Evolutionary conservation across 495 filamentous ascomycete genomes (phyloP).

Genomic region (Glutinoglossum americanum): DNA sequence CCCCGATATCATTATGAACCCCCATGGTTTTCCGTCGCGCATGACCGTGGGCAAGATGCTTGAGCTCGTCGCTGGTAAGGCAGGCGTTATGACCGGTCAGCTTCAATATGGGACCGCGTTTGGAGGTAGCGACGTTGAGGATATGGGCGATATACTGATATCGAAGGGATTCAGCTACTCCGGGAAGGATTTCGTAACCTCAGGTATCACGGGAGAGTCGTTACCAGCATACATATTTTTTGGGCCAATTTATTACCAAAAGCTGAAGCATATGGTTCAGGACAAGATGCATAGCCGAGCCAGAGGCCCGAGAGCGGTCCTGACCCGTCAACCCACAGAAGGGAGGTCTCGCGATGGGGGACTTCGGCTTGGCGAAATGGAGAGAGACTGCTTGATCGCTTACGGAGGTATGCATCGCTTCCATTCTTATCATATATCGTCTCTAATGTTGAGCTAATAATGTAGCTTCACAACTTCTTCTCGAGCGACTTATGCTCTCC

Average conservation of each 20-base stretch:
- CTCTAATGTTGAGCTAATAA: conserved; percentile 1
- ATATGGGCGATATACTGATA: conserved; percentile 69
- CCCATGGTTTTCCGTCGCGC: conserved; percentile 95
- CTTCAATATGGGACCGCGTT: conserved; percentile 89
- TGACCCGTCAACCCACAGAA: conserved; percentile 93
- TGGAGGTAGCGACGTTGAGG: conserved; percentile 73
- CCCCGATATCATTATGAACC: conserved; percentile 99
- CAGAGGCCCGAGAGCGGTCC: conserved; percentile 67
- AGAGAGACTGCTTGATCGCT: conserved; percentile 38
- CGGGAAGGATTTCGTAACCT: conserved; percentile 90
- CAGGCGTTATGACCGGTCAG: conserved; percentile 61
- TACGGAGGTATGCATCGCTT: conserved; percentile 43
- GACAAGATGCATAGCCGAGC: conserved; percentile 98
- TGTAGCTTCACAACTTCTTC: conserved; percentile 58
- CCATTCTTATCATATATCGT: neutral
- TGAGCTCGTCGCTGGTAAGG: conserved; percentile 87
- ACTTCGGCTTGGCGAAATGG: conserved; percentile 93
- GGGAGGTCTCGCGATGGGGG: conserved; percentile 84
- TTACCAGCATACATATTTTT: conserved; percentile 95
- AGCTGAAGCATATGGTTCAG: conserved; percentile 99
- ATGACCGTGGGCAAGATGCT: conserved; percentile 99
- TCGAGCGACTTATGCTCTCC: conserved; percentile 86
- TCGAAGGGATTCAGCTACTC: conserved; percentile 83
- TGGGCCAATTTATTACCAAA: conserved; percentile 98
- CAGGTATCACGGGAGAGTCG: conserved; percentile 82